Base-by-base conservation (phyloP, 306 rosid genomes). In the Dryas octopetala region DNA sequence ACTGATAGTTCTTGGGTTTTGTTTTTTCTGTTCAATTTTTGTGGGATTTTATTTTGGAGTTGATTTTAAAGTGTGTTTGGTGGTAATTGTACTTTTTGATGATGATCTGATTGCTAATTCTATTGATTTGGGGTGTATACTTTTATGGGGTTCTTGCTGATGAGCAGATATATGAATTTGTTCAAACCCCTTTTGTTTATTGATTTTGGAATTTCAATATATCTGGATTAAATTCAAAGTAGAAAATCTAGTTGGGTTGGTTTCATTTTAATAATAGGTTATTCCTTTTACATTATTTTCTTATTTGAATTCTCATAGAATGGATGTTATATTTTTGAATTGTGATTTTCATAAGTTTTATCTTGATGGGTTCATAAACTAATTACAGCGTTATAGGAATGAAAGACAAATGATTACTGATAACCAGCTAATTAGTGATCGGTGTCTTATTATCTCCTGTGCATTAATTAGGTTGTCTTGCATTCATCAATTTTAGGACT, bases 61-160 rank as follows among this genome's bases (percentile, higher is more conserved):
- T 41, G 68, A 16, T 43, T 11, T 57, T 28, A 4, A 0, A 45
- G 44, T 44, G 26, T 26, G 14, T 10, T 45, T 7, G 45, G 43
- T 61, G 55, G 38, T 61, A 28, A 61, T 26, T 8, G 19, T 38
- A 45, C 59, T 23, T 11, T 32, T 0, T 46, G 11, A 55, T 49
- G 19, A 9, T 64, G 68, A 78, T 88, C 85, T 71, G 67, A 64
- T 69, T 63, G 71, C 19, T 71, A 40, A 4, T 38, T 68, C 19
- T 48, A 23, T 48, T 58, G 14, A 14, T 58, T 70, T 53, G 54
- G 73, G 50, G 28, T 73, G 15, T 41, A 7, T 7, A 9, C 43
- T 43, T 5, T 19, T 41, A 15, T 47, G n/a, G 59, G 61, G 45
- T 7, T 53, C 54, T 47, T 70, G 23, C 28, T 48, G 45, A 43